Base-by-base conservation (phyloP, 2,329 filamentous ascomycete genomes). In the Aureobasidium sp. region DNA sequence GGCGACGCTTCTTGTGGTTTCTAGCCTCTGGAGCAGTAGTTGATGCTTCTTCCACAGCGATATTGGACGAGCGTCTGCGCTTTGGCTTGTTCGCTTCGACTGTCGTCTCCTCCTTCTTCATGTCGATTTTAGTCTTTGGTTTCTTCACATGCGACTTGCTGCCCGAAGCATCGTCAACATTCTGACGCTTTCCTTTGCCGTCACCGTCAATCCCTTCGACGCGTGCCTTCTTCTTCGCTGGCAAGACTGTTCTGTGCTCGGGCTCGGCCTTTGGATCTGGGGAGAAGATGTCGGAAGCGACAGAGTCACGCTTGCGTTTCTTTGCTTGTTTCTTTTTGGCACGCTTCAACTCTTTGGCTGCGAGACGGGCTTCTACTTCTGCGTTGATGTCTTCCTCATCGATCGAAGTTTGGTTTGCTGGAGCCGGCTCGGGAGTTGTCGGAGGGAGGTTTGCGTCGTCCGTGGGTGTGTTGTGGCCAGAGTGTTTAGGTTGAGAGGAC, bases 281-380 rank as follows among this genome's bases (percentile, higher is more conserved):
- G 41, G 52, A 66, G 67, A 71, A 48, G 67, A 70, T 36, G 44
- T 69, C 72, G 37, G 65, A 65, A 12, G 60, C 63, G 1, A 56
- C 36, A 14, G 64, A 66, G n/a, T 72, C 71, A 1, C 72, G 67
- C 65, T 74, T 74, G 17, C 72, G 69, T 66, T 74, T 74, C 67
- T 69, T 72, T 58, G 64, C 62, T 64, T 66, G 59, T 37, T 65
- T 67, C 47, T 64, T 64, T 7, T 58, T 63, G 12, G 64, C 64
- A 12, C 67, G 65, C 62, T 68, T 68, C 20, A 67, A 67, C 37
- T 66, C 66, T 61, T 72, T 74, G 4, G 70, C 69, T 44, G 69
- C 67, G 9, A 74, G 62, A 5, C 71, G 67, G 27, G 67, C 68
- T 1, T 69, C 68, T 2, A 73, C 68, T 61, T 72, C 70, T 8